Evolutionary conservation across 108 stramenopile genomes (phyloP).

Genomic region (Cylindrotheca closterium): DNA sequence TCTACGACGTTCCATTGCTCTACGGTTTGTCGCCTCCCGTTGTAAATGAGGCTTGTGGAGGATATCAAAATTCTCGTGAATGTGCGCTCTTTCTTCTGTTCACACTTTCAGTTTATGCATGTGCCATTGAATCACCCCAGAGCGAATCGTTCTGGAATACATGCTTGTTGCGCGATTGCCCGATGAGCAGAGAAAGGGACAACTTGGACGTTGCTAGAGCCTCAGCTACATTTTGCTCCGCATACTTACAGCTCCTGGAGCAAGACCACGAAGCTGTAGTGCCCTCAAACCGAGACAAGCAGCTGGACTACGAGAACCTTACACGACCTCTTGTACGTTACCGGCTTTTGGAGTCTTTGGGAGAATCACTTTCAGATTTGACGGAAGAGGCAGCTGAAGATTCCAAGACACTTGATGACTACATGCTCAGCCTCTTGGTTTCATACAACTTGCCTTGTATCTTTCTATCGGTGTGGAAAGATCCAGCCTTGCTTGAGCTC

Average conservation of each 20-base stretch:
- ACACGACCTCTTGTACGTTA: conserved; percentile 53
- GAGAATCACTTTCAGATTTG: conserved; percentile 36
- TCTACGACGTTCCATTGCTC: conserved; percentile 28
- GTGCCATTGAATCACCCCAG: conserved; percentile 36
- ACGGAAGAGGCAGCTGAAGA: conserved; percentile 18
- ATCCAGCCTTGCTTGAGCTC: conserved; percentile 48
- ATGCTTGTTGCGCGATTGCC: conserved; percentile 39
- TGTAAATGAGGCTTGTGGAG: conserved; percentile 42
- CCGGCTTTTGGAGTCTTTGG: conserved; percentile 53
- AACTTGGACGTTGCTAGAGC: conserved; percentile 10
- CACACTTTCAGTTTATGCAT: conserved; percentile 40
- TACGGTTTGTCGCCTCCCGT: conserved; percentile 55
- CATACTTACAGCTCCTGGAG: conserved; percentile 41
- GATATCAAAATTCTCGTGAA: conserved; percentile 39
- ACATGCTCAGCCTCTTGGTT: conserved; percentile 46
- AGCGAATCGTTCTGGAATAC: conserved; percentile 52
- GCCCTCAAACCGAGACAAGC: conserved; percentile 23
- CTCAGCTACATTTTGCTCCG: conserved; percentile 43
- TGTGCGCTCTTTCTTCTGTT: conserved; percentile 55
- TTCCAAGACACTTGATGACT: conserved; percentile 24
- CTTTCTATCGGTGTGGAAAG: conserved; percentile 61
- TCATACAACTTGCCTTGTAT: conserved; percentile 57
- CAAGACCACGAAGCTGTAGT: conserved; percentile 40
- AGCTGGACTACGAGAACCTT: conserved; percentile 39
- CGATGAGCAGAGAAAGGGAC: conserved; percentile 11